Evolutionary conservation across 257 asterid genomes (phyloP), one percentile per base, ranked within the genome.

Genomic region (Ilex asprella): DNA sequence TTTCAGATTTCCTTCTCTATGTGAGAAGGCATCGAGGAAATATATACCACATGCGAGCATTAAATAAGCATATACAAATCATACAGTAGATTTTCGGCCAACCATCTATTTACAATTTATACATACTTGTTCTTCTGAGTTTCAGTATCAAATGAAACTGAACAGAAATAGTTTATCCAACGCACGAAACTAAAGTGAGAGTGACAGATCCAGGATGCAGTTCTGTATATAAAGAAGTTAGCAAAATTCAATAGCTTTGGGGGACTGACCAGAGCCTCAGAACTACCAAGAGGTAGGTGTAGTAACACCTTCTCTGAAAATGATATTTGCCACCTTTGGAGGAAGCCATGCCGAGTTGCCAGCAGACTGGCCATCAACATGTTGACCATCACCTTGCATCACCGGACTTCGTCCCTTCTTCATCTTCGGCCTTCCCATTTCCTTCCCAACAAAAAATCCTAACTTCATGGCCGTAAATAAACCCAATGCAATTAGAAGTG

Each of bases 381-480:
- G 56, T 67, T 75, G 80, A 27, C 63, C 71, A 5, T 82, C 95
- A 41, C 7, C 70, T 56, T 60, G 72, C 5, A 58, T 16, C 6
- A 58, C 74, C 32, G 16, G 59, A 43, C 44, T 44, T 32, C 60
- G 59, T 31, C 75, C 84, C 63, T 39, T 74, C 62, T 55, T 77
- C 12, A 31, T 31, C 75, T 75, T 79, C 7, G 73, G 70, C 15
- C 75, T 62, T 39, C 81, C 79, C 2, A 80, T 63, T 78, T 64
- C 83, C 83, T 76, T 87, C 11, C 94, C 95, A 4, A 80, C 79
- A 10, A 78, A 67, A 39, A 78, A 64, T 10, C 97, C 97, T 58
- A 86, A 56, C 83, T 84, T 91, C 86, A 82, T 75, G 10, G 91
- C 89, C 0, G 95, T 76, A 53, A 91, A 82, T 14, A 91, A 73